phyloP scores from a whole-genome alignment of 129 eudicot genomes.

The Heracleum sosnowskyi region DNA sequence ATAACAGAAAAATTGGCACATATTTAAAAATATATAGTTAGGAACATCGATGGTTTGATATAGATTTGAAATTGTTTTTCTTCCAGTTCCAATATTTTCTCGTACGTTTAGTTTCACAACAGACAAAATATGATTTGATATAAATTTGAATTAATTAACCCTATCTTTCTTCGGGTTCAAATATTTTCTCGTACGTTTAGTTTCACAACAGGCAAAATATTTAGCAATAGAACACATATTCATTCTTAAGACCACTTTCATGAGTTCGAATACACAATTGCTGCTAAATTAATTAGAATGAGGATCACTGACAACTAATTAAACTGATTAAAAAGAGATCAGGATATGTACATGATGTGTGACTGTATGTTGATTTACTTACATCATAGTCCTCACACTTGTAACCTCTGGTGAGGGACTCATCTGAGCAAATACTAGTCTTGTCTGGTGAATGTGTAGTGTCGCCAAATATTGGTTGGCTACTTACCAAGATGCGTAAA shows the following conservation, averaged over 20 bases:
- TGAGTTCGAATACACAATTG: no score
- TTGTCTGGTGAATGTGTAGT: neutral
- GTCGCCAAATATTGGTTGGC: neutral
- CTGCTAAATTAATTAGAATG: no score
- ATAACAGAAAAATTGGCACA: neutral
- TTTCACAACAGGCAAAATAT: no score
- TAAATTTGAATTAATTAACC: no score
- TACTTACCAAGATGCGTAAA: neutral
- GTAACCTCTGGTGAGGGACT: constrained; percentile 2
- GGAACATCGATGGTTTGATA: neutral
- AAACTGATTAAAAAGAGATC: neutral
- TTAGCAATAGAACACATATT: no score
- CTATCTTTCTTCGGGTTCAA: no score
- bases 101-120: no score
- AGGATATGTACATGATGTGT: neutral
- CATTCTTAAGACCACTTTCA: no score
- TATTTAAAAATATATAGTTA: neutral
- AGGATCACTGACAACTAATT: no score
- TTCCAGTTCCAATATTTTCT: no score
- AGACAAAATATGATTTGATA: neutral
- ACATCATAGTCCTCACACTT: constrained; percentile 5
- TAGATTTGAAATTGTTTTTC: no score
- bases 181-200: no score
- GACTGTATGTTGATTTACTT: neutral
- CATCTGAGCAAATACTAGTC: neutral